These are phyloP conservation scores for Platanus orientalis DNA, from an alignment of 164 flowering plant genomes.

Conservation along the genomic window DNA sequence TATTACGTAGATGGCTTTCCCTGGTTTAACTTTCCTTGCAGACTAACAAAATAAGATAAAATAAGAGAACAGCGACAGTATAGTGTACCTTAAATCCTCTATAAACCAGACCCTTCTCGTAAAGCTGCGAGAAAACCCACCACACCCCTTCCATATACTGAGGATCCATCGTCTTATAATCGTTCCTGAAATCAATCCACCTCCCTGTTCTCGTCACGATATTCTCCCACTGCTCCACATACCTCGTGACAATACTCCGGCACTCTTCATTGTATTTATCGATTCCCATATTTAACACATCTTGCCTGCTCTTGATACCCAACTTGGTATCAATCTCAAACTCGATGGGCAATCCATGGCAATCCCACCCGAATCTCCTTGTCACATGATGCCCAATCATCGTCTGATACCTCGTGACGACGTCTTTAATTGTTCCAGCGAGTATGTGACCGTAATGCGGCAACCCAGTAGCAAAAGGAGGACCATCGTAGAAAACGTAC, in stretches of 20 bases:
- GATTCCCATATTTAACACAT: constrained; percentile 75
- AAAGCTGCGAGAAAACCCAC: constrained; percentile 89
- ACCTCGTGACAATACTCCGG: constrained; percentile 77
- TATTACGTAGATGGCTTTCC: neutral
- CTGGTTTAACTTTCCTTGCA: no score
- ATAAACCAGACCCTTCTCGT: constrained; percentile 77
- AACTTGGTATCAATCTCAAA: constrained; percentile 73
- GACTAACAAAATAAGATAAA: no score
- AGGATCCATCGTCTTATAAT: constrained; percentile 92
- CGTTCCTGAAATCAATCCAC: constrained; percentile 94
- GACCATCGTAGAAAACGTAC: constrained; percentile 95
- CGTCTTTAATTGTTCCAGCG: constrained; percentile 95
- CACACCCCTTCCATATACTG: constrained; percentile 82
- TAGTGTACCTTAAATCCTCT: constrained; percentile 96
- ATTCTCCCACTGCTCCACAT: constrained; percentile 92
- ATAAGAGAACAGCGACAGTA: no score
- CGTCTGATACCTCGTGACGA: constrained; percentile 81
- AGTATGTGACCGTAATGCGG: constrained; percentile 98
- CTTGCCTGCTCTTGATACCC: constrained; percentile 62
- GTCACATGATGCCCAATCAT: constrained; percentile 93
- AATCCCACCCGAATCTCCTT: constrained; percentile 96
- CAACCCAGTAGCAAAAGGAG: constrained; percentile 96
- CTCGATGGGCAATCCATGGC: constrained; percentile 94
- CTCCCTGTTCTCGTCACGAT: constrained; percentile 69
- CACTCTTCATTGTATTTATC: constrained; percentile 90